Base-by-base conservation (phyloP, 163 green algal species). In the Smithsoniella earleae region DNA sequence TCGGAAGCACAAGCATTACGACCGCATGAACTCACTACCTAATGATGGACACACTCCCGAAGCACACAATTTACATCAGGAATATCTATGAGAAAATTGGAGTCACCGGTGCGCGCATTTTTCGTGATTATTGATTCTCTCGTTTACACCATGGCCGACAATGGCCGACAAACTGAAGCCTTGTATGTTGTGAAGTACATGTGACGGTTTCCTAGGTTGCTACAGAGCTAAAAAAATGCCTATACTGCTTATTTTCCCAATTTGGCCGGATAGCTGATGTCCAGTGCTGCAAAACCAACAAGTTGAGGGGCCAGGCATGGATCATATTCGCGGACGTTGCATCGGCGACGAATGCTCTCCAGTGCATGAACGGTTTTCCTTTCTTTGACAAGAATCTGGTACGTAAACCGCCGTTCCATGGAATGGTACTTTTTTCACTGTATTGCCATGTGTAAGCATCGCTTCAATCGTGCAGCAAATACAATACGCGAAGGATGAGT, bases 341-440 rank as follows among this genome's bases (percentile, higher is more conserved):
- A 1, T 77, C 83, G 18, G 90, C 94, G 1, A 96, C 89, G 5
- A 94, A 91, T 38, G 94, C 94, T 0, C 74, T 97, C 36, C 82
- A 88, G 27, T 83, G 86, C n/a, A 95, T 98, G 90, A 91, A 99
- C 75, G 91, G 86, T 25, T 98, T 98, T 77, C 92, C 92, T 0
- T 99, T 99, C 81, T 98, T 95, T 75, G 91, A 95, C 44, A 99
- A 97, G 80, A 89, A 93, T 2, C 89, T 99, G 76, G 88, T 95
- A 66, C 73, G 88, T 73, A 37, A n/a, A n/a, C n/a, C n/a, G n/a
- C n/a, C n/a, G n/a, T n/a, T n/a, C n/a, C n/a, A n/a, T 30, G 45
- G 10, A n/a, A 40, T 0, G 5, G 34, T 16, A 3, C 16, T 2
- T n/a, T n/a, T 10, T 20, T 40, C 22, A 25, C 37, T 20, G n/a